phyloP scores from a whole-genome alignment of 2,329 filamentous ascomycete species.

The Neonectria faginata region DNA sequence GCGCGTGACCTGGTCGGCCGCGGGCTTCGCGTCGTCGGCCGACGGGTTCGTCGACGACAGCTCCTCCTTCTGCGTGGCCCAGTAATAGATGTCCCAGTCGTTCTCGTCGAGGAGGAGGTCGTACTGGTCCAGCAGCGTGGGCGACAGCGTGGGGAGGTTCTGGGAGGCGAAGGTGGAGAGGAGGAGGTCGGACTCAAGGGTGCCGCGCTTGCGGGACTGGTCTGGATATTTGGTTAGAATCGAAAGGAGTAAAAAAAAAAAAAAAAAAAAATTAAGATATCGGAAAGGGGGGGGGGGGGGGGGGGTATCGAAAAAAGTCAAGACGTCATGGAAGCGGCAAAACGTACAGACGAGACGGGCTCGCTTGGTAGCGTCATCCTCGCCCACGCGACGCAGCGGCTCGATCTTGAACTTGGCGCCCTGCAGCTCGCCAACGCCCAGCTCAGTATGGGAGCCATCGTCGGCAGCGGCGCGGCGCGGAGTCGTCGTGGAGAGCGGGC shows the following conservation, averaged over 20 bases:
- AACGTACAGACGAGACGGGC: constrained; percentile 80
- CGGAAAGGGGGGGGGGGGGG: background rate
- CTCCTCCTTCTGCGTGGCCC: constrained; percentile 85
- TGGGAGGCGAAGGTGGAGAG: constrained; percentile 93
- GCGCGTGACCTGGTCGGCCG: constrained; percentile 50
- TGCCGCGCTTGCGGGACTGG: constrained; percentile 96
- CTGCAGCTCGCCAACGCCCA: constrained; percentile 87
- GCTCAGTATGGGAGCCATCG: constrained; percentile 59
- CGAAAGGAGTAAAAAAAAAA: background rate
- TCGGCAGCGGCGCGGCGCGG: constrained; percentile 34
- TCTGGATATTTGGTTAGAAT: constrained; percentile 66
- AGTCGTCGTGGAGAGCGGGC: constrained; percentile 39
- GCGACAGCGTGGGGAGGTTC: constrained; percentile 80
- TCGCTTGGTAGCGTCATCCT: constrained; percentile 87
- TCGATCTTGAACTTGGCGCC: constrained; percentile 89
- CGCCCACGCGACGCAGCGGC: constrained; percentile 85
- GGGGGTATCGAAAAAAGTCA: constrained; percentile 5
- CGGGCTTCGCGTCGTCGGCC: constrained; percentile 37
- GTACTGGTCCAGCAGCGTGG: constrained; percentile 81
- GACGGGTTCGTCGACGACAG: constrained; percentile 57
- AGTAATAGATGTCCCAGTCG: constrained; percentile 99
- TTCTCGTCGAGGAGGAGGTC: constrained; percentile 97
- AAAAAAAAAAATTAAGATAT: background rate
- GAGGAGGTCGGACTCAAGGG: constrained; percentile 93
- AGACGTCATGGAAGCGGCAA: constrained; percentile 21